Base-by-base conservation (phyloP, 257 asterid species). In the Solanum tacnaense region DNA sequence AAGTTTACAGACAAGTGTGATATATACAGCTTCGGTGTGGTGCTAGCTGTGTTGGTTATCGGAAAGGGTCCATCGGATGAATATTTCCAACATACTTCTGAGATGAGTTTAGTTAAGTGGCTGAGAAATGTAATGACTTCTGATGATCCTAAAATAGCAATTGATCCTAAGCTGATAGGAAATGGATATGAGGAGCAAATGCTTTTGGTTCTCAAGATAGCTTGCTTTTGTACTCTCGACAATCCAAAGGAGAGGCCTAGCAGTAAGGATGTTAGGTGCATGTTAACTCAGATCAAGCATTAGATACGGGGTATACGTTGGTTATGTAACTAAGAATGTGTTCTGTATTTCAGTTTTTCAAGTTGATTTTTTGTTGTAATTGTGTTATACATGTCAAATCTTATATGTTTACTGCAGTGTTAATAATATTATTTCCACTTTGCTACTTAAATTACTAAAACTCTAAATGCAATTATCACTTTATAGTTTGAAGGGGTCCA, bases 261-360 rank as follows among this genome's bases (percentile, higher is more conserved):
- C 25, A 56, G 65, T 56, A 56, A 56, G 65, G 65, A 56, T 56
- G 65, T 56, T 6, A 90, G 96, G 89, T 60, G 92, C 79, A 96
- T 96, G 99, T 76, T 95, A 70, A 88, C 94, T 72, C 98, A 95
- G 91, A 95, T 96, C n/a, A 91, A 91, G 88, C 94, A 94, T 84
- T 91, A 81, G 27, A 79, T 41, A 78, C n/a, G 11, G 67, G 13
- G 67, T 7, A 44, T 27, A 46, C 34, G 11, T 18, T 81, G 18
- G 41, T 81, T 49, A 29, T 46, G 85, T 49, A 81, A 81, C 41
- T 81, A 81, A 46, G 68, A 81, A 81, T 46, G 2, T 81, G 29
- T 81, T 81, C 41, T 81, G 39, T 46, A 79, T 44, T 25, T 79
- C 67, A 79, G 38, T 44, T 79, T 7, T 15, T 16, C 36, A 79